Conservation (phyloP, 495 filamentous ascomycete genomes). For the Recurvomyces mirabilis region DNA sequence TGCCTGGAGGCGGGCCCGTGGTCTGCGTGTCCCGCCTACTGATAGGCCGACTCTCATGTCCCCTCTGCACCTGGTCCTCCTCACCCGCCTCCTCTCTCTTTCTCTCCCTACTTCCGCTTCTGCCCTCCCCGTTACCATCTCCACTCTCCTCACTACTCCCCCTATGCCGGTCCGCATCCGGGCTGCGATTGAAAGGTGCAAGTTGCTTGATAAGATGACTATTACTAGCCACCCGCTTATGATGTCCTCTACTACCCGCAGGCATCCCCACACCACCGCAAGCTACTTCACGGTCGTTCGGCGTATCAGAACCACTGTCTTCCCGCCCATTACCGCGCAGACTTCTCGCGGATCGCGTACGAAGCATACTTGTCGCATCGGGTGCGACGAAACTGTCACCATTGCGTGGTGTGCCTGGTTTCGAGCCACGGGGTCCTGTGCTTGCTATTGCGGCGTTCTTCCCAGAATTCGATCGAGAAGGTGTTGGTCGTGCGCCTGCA, state of each 20-base stretch:
- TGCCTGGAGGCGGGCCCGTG: background rate
- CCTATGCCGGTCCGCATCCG: constrained; percentile 13
- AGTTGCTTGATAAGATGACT: constrained; percentile 20
- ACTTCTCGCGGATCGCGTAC: constrained; percentile 19
- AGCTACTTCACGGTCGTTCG: background rate
- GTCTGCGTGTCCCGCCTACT: constrained; percentile 3
- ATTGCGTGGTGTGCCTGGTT: constrained; percentile 18
- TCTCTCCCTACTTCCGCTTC: background rate
- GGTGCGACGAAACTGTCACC: constrained; percentile 13
- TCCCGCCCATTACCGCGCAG: background rate
- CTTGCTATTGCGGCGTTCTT: constrained; percentile 9
- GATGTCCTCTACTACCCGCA: constrained; percentile 1
- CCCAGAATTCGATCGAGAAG: constrained; percentile 18
- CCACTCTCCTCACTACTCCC: constrained; percentile 1
- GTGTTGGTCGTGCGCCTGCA: background rate
- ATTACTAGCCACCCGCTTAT: constrained; percentile 14
- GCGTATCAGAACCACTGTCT: constrained; percentile 7
- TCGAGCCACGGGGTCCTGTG: constrained; percentile 7
- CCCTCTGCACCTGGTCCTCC: background rate
- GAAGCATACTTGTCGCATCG: constrained; percentile 9
- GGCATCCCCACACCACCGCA: background rate
- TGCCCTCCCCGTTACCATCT: background rate
- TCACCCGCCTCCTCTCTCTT: background rate
- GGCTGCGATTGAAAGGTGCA: constrained; percentile 21
- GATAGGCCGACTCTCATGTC: background rate